These are phyloP conservation scores for Pseudocercospora crystallina DNA, from an alignment of 2,329 filamentous ascomycete genomes.

Conservation along the genomic window DNA sequence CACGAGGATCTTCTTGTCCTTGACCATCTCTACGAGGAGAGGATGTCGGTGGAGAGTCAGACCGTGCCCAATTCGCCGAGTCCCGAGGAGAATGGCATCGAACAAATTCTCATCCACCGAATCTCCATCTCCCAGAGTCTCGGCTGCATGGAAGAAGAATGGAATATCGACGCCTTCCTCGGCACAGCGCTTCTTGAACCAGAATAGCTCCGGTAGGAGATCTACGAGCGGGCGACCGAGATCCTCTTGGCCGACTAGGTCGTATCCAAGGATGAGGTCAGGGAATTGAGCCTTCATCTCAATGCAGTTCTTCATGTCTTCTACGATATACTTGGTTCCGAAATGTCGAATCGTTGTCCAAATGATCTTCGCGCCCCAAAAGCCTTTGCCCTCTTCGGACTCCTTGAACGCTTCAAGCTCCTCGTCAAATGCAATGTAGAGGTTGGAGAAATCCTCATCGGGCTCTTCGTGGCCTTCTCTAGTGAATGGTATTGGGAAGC, in stretches of 20 bases:
- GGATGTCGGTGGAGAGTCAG: slow-evolving; percentile 91
- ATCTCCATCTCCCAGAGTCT: slow-evolving; percentile 77
- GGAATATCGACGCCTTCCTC: slow-evolving; percentile 78
- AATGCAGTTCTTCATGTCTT: slow-evolving; percentile 84
- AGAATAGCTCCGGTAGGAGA: slow-evolving; percentile 81
- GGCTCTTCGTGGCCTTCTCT: slow-evolving; percentile 62
- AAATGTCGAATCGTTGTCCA: slow-evolving; percentile 73
- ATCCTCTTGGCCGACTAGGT: slow-evolving; percentile 87
- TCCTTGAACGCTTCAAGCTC: slow-evolving; percentile 75
- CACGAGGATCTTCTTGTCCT: slow-evolving; percentile 81
- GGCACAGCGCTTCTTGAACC: slow-evolving; percentile 84
- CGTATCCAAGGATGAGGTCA: slow-evolving; percentile 79
- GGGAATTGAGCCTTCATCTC: slow-evolving; percentile 76
- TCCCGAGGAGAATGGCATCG: slow-evolving; percentile 83
- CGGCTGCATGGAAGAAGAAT: slow-evolving; percentile 94
- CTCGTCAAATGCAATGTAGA: slow-evolving; percentile 73
- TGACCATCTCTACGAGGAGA: slow-evolving; percentile 81
- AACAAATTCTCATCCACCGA: slow-evolving; percentile 81
- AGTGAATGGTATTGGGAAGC: slow-evolving; percentile 71
- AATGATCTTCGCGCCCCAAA: slow-evolving; percentile 83
- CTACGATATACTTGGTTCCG: slow-evolving; percentile 65
- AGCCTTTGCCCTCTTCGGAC: slow-evolving; percentile 67
- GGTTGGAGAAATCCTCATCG: slow-evolving; percentile 66
- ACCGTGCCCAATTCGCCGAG: slow-evolving; percentile 83
- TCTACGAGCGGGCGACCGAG: slow-evolving; percentile 72